Evolutionary conservation across 306 rosid species (phyloP).

Genomic region (Corylus heterophylla): DNA sequence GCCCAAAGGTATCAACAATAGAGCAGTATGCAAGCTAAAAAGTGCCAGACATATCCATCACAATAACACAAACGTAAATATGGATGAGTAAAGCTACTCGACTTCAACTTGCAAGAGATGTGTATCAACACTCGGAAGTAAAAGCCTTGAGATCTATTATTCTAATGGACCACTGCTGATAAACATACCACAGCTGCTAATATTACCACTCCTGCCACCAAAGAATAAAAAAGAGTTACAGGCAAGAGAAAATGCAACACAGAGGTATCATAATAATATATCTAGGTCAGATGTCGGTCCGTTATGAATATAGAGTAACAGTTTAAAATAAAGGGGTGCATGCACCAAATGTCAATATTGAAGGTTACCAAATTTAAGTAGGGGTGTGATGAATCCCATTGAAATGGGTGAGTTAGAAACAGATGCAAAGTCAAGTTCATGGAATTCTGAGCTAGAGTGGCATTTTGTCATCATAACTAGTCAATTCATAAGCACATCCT

Average conservation of each 20-base stretch:
- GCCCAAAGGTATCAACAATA: constrained; percentile 1
- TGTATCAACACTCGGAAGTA: neutral
- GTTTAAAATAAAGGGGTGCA: neutral
- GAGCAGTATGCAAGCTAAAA: neutral
- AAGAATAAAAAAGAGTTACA: neutral
- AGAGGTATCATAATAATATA: neutral
- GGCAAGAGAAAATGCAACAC: neutral
- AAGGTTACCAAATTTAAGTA: neutral
- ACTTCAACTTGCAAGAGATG: neutral
- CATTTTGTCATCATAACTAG: neutral
- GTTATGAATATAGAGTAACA: neutral
- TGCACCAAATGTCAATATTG: neutral
- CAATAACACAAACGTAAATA: neutral
- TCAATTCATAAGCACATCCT: neutral
- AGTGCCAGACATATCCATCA: neutral
- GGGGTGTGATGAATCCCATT: neutral
- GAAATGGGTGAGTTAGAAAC: neutral
- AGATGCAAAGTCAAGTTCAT: neutral
- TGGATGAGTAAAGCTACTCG: neutral
- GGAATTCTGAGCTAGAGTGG: neutral
- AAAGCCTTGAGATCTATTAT: constrained; percentile 8
- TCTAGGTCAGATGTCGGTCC: neutral
- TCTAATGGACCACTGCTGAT: constrained; percentile 6
- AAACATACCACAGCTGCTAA: constrained; percentile 7
- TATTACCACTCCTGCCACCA: constrained; percentile 15